These are phyloP conservation scores for Jackrogersella multiformis DNA, from an alignment of 495 filamentous ascomycete genomes.

Conservation along the genomic window DNA sequence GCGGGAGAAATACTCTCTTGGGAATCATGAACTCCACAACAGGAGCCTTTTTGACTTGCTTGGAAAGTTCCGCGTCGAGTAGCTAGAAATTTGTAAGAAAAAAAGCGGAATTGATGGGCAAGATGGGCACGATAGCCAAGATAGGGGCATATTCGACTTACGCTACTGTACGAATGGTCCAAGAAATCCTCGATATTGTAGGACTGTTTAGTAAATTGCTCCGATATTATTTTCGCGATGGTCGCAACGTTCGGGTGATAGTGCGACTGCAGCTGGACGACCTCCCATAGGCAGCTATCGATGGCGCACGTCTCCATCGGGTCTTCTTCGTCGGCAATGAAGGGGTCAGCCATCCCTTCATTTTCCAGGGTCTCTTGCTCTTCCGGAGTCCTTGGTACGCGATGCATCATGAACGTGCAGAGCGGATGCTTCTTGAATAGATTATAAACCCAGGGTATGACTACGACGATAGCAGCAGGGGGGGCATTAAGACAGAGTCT, in stretches of 20 bases:
- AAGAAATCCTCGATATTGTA: conserved; percentile 96
- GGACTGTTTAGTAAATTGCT: conserved; percentile 95
- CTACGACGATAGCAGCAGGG: conserved; percentile 84
- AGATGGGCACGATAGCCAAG: not conserved
- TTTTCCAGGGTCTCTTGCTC: conserved; percentile 64
- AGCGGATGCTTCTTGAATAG: conserved; percentile 88
- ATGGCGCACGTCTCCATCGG: conserved; percentile 87
- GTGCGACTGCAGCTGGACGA: conserved; percentile 87
- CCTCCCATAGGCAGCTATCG: conserved; percentile 94
- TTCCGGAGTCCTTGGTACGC: conserved; percentile 68
- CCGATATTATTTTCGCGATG: conserved; percentile 89
- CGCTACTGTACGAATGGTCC: conserved; percentile 90
- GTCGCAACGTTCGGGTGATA: conserved; percentile 98
- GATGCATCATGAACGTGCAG: conserved; percentile 95
- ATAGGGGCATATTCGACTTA: conserved; percentile 55
- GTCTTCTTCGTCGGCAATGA: conserved; percentile 75
- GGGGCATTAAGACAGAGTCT: conserved; percentile 84
- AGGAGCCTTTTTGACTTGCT: conserved; percentile 82
- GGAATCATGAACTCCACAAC: conserved; percentile 95
- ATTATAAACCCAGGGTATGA: conserved; percentile 96
- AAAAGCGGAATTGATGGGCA: not conserved
- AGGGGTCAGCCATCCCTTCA: conserved; percentile 81
- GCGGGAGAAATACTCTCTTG: conserved; percentile 79
- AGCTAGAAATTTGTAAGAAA: conserved; percentile 63
- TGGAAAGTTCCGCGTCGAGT: conserved; percentile 81